Base-by-base conservation (phyloP, 495 filamentous ascomycete species). In the Podospora pseudopauciseta region DNA sequence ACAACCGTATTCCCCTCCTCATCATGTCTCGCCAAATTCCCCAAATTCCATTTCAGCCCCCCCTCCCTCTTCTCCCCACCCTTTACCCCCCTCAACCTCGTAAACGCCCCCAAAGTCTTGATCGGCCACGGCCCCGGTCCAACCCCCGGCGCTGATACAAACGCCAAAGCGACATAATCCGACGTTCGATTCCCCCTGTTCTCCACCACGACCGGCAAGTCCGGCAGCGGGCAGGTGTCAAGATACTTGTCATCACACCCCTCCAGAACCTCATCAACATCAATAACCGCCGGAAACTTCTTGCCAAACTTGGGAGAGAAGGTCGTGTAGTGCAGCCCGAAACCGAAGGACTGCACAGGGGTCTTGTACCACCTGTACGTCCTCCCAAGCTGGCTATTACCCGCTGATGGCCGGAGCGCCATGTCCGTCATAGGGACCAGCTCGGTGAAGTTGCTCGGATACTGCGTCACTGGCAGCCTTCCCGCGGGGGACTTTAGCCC, bases 71-170 rank as follows among this genome's bases (percentile, higher is more conserved):
- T 76, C 7, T 73, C 61, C 0, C 81, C 82, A 0, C 83, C 74
- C 30, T 77, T 62, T 60, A 92, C 68, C 0, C 67, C 75, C 5
- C 77, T 76, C 7, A 90, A 67, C 18, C 90, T 81, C 16, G 81
- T 79, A 66, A 89, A 92, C 0, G 85, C 82, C 4, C 86, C 86
- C 0, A 91, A 80, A 73, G 83, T 83, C 75, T 91, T 91, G 67
- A 85, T 85, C 6, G 90, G 88, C 64, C 86, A 80, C 4, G 89
- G 90, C 63, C 72, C 69, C 0, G 88, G 89, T 0, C 90, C 90
- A 56, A 79, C 79, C 13, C 39, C 39, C 4, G 80, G 80, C 2
- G 83, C 86, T 23, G 84, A 79, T 18, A 84, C 68, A 73, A 89
- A 92, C 0, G 76, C 78, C 60, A 92, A 80, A 6, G 81, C 84